Percentiles rank a stretch among this genome's conserved stretches.
These are phyloP conservation scores for Xylaria sp. DNA, from an alignment of 2,329 filamentous ascomycete genomes.

Conservation along the genomic window DNA sequence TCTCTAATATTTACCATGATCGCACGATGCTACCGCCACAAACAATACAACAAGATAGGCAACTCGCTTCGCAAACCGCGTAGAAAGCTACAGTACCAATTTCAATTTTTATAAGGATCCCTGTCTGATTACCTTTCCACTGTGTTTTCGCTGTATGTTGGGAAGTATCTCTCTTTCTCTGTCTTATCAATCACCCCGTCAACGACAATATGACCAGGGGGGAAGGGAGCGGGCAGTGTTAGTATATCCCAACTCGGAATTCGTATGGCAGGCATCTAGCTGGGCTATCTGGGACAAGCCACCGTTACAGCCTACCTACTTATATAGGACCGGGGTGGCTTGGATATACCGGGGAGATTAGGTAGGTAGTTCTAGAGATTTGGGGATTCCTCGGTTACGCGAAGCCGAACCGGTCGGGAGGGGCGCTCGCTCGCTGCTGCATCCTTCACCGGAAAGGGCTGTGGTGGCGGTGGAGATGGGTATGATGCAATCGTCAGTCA, in stretches of 20 bases:
- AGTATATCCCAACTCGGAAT: conserved; percentile 7
- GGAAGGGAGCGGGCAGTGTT: not conserved
- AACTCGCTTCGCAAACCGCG: conserved; percentile 13
- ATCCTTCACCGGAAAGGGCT: conserved; percentile 22
- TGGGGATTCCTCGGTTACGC: conserved; percentile 21
- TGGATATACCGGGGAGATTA: not conserved
- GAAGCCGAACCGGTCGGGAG: conserved; percentile 28
- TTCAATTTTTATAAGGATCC: not conserved
- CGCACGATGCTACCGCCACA: not conserved
- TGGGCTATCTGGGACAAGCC: conserved; percentile 1
- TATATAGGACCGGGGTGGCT: conserved; percentile 8
- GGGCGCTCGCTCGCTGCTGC: conserved; percentile 21
- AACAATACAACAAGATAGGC: not conserved
- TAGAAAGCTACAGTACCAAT: not conserved
- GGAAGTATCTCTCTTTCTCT: not conserved
- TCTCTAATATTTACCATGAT: not conserved
- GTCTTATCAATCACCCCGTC: not conserved
- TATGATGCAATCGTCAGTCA: conserved; percentile 35
- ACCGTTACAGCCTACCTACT: not conserved
- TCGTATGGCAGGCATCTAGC: not conserved
- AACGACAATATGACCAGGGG: too few relatives aligned
- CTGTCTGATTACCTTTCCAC: not conserved
- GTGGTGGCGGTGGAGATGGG: conserved; percentile 28
- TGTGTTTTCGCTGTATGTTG: not conserved
- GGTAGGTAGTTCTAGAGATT: too few relatives aligned